Evolutionary conservation across 2,329 filamentous ascomycete genomes (phyloP).

Genomic region (Curvularia eragrostidis): DNA sequence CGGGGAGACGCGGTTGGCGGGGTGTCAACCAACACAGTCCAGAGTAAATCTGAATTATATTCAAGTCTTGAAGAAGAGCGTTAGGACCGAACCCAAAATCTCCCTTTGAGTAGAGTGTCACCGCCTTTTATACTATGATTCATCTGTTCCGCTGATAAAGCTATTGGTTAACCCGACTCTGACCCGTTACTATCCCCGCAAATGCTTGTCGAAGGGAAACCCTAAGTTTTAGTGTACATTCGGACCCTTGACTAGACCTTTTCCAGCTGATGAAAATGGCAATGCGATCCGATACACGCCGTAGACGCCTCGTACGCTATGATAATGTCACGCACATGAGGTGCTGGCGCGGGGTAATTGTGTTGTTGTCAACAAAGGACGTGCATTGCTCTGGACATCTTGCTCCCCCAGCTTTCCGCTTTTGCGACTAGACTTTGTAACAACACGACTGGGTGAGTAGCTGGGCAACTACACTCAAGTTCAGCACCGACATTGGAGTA

Average conservation of each 20-base stretch:
- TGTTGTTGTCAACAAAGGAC: background rate
- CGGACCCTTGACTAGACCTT: conserved; percentile 15
- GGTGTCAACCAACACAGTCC: background rate
- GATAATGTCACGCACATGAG: background rate
- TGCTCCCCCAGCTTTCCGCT: background rate
- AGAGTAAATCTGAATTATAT: background rate
- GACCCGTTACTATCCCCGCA: conserved; percentile 32
- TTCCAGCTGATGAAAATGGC: conserved; percentile 11
- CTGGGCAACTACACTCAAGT: background rate
- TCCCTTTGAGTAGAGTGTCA: background rate
- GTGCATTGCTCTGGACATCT: background rate
- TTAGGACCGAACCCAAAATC: background rate
- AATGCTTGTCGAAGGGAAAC: conserved; percentile 24
- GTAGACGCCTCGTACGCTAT: conserved; percentile 19
- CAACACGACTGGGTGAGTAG: background rate
- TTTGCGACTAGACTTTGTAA: background rate
- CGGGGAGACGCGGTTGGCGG: conserved; percentile 1
- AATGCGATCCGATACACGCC: conserved; percentile 22
- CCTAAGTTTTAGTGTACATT: conserved; percentile 11
- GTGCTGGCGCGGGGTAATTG: background rate
- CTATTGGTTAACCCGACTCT: conserved; percentile 15
- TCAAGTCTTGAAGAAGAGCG: background rate
- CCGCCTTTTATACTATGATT: conserved; percentile 21
- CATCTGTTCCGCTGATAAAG: conserved; percentile 20
- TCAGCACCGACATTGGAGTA: background rate